Base-by-base conservation (phyloP, 2,329 filamentous ascomycete genomes). In the Fusarium sublunatum region DNA sequence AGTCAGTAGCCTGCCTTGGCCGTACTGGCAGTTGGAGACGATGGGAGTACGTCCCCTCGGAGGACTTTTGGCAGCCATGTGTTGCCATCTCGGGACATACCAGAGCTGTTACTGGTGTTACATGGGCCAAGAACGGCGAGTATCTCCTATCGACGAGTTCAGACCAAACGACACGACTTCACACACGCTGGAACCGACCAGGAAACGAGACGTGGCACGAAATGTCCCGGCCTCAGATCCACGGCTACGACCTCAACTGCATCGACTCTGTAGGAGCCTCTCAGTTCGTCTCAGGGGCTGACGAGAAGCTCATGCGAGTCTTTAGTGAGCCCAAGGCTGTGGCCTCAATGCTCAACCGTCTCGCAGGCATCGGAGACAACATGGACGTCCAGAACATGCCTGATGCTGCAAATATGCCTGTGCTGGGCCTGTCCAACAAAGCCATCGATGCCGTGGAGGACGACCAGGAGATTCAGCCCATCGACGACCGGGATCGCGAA, bases 181-280 rank as follows among this genome's bases (percentile, higher is more conserved):
- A 94, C 74, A 90, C 92, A 1, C 81, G 88, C 70, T 98, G 94
- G 95, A 84, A 83, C 58, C 80, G 81, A 15, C 55, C 70, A 6
- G 65, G 62, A 7, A 51, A 53, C 5, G 63, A 70, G 26, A 92
- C 92, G 10, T 99, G 95, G 95, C 94, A 98, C 76, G 95, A 99
- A 75, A 93, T 98, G 81, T 90, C 93, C 1, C 84, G 95, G 45
- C 95, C 95, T 5, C 95, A 99, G 75, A 99, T 99, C 65, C 95
- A 99, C 74, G 95, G 95, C 34, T 99, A 99, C 75, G 94, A 99
- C 75, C 84, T 99, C 51, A 99, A 98, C 80, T 98, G 95, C 75
- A 88, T 98, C 63, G 91, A 93, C 71, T 85, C 88, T 1, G 81
- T 97, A 6, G 88, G 87, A 7, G 77, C 85, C 7, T 83, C 86